These are phyloP conservation scores for Wickerhamiella domercqiae DNA, from an alignment of 805 yeast species.

Conservation along the genomic window DNA sequence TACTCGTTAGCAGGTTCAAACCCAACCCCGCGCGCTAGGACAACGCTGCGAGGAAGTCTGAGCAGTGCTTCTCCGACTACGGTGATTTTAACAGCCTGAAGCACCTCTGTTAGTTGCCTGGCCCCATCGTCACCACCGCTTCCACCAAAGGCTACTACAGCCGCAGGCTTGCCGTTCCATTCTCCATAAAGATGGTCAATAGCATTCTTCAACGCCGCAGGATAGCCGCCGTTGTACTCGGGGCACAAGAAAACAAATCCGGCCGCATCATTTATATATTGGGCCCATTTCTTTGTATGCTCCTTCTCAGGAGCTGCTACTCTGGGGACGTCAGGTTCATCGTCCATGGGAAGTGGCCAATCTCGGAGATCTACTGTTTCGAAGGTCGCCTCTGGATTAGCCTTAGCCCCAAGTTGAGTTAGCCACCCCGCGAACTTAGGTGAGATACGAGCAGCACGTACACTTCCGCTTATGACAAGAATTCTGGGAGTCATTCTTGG, in stretches of 20 bases:
- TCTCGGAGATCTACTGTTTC: constrained; percentile 20
- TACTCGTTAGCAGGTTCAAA: too few relatives aligned
- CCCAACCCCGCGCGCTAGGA: too few relatives aligned
- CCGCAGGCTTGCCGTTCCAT: constrained; percentile 25
- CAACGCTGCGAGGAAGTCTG: too few relatives aligned
- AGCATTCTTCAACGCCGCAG: constrained; percentile 27
- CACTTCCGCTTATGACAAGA: constrained; percentile 9
- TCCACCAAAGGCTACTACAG: constrained; percentile 24
- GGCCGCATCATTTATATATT: constrained; percentile 15
- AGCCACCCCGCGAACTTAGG: constrained; percentile 8
- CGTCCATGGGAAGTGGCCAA: constrained; percentile 22
- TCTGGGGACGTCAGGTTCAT: constrained; percentile 22
- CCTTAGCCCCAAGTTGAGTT: constrained; percentile 1
- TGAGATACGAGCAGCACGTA: constrained; percentile 6
- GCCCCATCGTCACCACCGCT: constrained; percentile 22
- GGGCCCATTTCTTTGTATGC: constrained; percentile 21
- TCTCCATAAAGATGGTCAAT: constrained; percentile 25
- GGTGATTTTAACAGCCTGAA: constrained; percentile 1
- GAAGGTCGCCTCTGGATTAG: neutral
- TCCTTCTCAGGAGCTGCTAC: constrained; percentile 10
- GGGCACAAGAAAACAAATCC: constrained; percentile 27
- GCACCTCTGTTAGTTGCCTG: constrained; percentile 14
- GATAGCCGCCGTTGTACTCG: constrained; percentile 27
- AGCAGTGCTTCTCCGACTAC: too few relatives aligned
- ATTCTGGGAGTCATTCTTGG: too few relatives aligned